Evolutionary conservation across 768 basidiomycete genomes (phyloP).

Genomic region (Mycena galericulata): DNA sequence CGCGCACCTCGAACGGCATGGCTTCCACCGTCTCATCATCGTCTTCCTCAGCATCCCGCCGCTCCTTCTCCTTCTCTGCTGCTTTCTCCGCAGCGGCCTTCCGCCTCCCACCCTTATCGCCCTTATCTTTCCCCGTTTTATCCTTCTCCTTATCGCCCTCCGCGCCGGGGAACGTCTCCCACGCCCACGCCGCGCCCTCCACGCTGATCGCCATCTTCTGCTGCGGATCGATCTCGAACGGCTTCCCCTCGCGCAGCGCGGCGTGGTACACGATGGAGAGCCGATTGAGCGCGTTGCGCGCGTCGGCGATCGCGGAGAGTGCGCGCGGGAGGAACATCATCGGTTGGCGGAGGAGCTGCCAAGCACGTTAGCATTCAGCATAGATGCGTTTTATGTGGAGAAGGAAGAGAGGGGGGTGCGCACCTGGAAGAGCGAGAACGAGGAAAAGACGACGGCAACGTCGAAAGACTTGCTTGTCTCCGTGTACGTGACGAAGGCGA

Average conservation of each 20-base stretch:
- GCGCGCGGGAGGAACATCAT: conserved; percentile 76
- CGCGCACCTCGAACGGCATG: conserved; percentile 61
- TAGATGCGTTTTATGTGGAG: conserved; percentile 46
- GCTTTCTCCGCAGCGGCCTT: not conserved
- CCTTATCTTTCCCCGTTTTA: conserved; percentile 25
- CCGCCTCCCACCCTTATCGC: not conserved
- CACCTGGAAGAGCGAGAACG: conserved; percentile 31
- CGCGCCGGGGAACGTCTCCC: conserved; percentile 54
- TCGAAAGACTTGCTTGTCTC: conserved; percentile 64
- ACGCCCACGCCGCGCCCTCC: conserved; percentile 67
- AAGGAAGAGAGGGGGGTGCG: not conserved
- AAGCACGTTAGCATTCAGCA: too few species aligned
- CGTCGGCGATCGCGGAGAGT: conserved; percentile 73
- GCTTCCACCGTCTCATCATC: conserved; percentile 20
- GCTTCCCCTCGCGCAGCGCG: conserved; percentile 54
- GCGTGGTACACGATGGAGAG: conserved; percentile 66
- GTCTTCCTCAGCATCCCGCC: not conserved
- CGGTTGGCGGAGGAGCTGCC: conserved; percentile 76
- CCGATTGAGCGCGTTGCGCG: conserved; percentile 69
- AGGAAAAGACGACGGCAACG: conserved; percentile 74
- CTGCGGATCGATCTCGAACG: conserved; percentile 56
- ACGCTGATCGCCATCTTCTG: conserved; percentile 63
- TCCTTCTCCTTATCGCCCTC: conserved; percentile 13
- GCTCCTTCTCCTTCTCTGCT: not conserved
- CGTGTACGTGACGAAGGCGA: conserved; percentile 76